Percentiles rank a stretch among this genome's conserved stretches.
These are phyloP conservation scores for Penicillium crustosum DNA, from an alignment of 2,329 filamentous ascomycete genomes.

Conservation along the genomic window DNA sequence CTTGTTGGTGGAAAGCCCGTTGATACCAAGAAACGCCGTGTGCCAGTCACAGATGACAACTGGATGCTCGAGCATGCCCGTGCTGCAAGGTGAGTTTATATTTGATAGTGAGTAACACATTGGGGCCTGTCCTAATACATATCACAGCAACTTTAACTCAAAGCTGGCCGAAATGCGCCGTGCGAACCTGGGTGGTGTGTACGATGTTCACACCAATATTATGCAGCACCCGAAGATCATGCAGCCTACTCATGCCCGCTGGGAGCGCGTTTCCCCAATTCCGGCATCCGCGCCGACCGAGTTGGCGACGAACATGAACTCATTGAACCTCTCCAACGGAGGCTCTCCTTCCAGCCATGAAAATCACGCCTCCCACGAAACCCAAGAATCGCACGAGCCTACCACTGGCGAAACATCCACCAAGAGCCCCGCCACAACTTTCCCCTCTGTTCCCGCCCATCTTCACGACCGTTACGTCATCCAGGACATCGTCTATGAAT, in stretches of 20 bases:
- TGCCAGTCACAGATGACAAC: conserved; percentile 87
- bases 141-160: conserved; percentile 76
- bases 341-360: not conserved
- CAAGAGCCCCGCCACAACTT: conserved; percentile 39
- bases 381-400: not conserved
- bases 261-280: conserved; percentile 65
- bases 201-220: conserved; percentile 90
- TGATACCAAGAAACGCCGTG: conserved; percentile 78
- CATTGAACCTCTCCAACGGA: conserved; percentile 36
- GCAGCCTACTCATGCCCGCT: conserved; percentile 84
- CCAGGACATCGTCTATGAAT: conserved; percentile 60
- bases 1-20: conserved; percentile 69
- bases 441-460: conserved; percentile 56
- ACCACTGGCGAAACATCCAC: conserved; percentile 7
- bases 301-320: conserved; percentile 37
- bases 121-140: conserved; percentile 16
- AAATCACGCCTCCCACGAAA: conserved; percentile 13
- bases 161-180: conserved; percentile 67
- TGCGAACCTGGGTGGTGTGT: conserved; percentile 71
- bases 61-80: conserved; percentile 96
- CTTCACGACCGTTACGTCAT: conserved; percentile 64
- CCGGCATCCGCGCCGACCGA: conserved; percentile 31
- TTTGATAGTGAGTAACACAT: not conserved
- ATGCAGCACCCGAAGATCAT: conserved; percentile 85
- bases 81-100: conserved; percentile 71